Evolutionary conservation across 2,329 filamentous ascomycete species (phyloP), one percentile per base, ranked within the genome.

Genomic region (Colletotrichum horii): DNA sequence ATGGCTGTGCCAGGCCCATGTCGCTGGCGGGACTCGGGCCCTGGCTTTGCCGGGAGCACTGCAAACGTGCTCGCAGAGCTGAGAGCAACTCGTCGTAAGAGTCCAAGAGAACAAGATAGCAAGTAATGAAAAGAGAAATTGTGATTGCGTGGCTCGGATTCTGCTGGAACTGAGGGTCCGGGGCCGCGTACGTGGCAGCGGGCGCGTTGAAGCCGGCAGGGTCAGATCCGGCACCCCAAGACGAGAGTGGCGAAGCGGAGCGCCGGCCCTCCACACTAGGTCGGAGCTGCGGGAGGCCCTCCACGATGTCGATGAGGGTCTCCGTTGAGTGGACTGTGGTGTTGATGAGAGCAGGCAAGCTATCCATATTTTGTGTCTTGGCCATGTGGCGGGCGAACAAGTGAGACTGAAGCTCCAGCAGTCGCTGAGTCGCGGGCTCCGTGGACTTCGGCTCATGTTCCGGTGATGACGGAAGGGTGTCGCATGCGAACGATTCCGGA

Each of bases 91-190:
- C 64, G 4, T 76, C 74, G 28, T 74, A 74, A 5, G 48, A 60
- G 4, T 76, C 74, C 48, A 76, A 32, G 8, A 76, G 74, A 55
- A 76, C 38, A 16, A 74, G 48, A 32, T 76, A 73, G n/a, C 34
- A 60, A 8, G 74, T 74, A 11, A 73, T 76, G 58, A 65, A 69
- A 7, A 76, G 74, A 26, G 70, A 76, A 36, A 69, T 69, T 4
- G 48, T 55, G 8, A 76, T 66, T 11, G 74, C 70, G 9, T 38
- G 52, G n/a, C n/a, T 64, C 30, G 74, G 74, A 14, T 56, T 43
- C 2, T 65, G 64, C 12, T 74, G 65, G 3, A 43, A 36, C n/a
- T 34, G 71, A 11, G 26, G 8, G 26, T 66, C 55, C 8, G 43
- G 12, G n/a, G 69, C 24, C 5, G 38, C 24, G n/a, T 56, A 38